Percentiles rank a stretch among this genome's conserved stretches.
phyloP scores from a whole-genome alignment of 805 yeast species.

The Wickerhamomyces bisporus region DNA sequence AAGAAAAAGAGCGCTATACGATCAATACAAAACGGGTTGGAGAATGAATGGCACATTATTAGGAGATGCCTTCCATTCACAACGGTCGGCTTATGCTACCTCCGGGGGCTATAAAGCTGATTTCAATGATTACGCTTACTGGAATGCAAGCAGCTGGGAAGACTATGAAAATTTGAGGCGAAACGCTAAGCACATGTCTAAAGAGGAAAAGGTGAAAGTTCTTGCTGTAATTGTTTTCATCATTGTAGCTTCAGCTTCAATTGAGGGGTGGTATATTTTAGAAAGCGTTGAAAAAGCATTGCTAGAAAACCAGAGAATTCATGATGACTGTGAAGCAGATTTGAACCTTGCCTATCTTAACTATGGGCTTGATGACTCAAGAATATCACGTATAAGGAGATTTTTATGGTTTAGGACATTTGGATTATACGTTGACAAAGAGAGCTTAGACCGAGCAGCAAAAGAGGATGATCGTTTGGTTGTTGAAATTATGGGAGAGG shows the following conservation, averaged over 20 bases:
- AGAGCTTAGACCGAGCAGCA: conserved; percentile 31
- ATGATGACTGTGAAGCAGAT: conserved; percentile 37
- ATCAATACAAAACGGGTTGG: conserved; percentile 44
- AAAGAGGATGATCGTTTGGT: conserved; percentile 72
- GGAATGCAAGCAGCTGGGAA: conserved; percentile 64
- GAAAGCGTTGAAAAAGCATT: conserved; percentile 32
- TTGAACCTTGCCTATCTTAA: conserved; percentile 40
- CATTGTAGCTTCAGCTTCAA: conserved; percentile 32
- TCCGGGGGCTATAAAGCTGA: conserved; percentile 18
- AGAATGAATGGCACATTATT: conserved; percentile 28
- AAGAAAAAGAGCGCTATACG: conserved; percentile 38
- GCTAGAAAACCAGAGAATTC: conserved; percentile 27
- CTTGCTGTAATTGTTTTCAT: conserved; percentile 36
- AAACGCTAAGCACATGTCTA: conserved; percentile 16
- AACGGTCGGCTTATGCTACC: conserved; percentile 25
- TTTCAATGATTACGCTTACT: conserved; percentile 32
- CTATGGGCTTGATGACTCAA: conserved; percentile 46
- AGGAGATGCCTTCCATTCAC: conserved; percentile 18
- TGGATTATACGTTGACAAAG: conserved; percentile 26
- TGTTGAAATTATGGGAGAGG: conserved; percentile 71
- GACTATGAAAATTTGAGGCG: conserved; percentile 42
- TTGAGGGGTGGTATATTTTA: conserved; percentile 37
- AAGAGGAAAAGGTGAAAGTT: conserved; percentile 39
- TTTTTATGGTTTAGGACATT: conserved; percentile 51
- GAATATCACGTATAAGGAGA: conserved; percentile 47